Conservation (phyloP, 768 basidiomycete species). For the Rhodotorula toruloides region DNA sequence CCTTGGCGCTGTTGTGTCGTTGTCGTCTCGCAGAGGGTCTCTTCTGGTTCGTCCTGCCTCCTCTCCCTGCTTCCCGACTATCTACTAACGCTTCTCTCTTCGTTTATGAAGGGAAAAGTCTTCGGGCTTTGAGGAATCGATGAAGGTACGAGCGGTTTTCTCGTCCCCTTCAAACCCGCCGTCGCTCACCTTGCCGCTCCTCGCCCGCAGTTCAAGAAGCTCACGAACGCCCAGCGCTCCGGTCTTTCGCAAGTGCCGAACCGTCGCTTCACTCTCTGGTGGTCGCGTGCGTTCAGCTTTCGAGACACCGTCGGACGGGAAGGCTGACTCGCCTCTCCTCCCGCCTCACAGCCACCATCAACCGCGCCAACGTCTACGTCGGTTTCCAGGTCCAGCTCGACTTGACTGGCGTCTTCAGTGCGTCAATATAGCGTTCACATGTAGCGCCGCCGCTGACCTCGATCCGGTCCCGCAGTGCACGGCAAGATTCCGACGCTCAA, state of each 20-base stretch:
- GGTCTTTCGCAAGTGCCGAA: constrained; percentile 98
- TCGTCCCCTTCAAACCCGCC: background rate
- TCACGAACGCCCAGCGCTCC: constrained; percentile 96
- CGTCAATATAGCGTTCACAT: constrained; percentile 51
- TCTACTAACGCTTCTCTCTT: background rate
- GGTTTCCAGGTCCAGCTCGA: constrained; percentile 99
- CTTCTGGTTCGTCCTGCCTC: background rate
- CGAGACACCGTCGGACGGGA: no score
- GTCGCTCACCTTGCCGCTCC: background rate
- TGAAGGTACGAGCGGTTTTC: background rate
- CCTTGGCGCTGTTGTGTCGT: no score
- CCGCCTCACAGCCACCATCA: constrained; percentile 67
- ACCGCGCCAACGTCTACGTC: constrained; percentile 97
- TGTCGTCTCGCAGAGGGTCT: no score
- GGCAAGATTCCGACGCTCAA: constrained; percentile 97
- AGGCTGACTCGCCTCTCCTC: background rate
- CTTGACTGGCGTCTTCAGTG: constrained; percentile 85
- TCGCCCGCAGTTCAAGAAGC: constrained; percentile 58
- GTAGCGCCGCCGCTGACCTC: background rate
- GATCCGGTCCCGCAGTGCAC: constrained; percentile 58
- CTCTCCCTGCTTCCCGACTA: background rate
- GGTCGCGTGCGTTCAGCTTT: constrained; percentile 19
- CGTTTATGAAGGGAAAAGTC: background rate
- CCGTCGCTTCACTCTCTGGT: constrained; percentile 93
- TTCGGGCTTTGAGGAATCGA: background rate